Evolutionary conservation across 768 basidiomycete genomes (phyloP), one percentile per base, ranked within the genome.

Genomic region (Tubosaeta brunneosetosa): DNA sequence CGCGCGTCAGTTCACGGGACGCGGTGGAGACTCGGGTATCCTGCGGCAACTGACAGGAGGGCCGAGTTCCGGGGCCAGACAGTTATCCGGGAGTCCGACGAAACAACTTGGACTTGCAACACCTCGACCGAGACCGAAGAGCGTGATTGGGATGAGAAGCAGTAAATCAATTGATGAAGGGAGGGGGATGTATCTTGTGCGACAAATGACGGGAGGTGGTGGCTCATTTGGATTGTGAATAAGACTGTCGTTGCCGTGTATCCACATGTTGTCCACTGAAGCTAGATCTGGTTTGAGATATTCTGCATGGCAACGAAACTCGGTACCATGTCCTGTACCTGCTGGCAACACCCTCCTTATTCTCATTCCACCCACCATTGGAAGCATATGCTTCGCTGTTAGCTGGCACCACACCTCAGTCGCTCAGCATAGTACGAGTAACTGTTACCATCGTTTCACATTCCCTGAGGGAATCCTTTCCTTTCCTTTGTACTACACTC

Each of bases 1-100:
- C 44, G 84, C 85, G 0, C 77, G 84, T 41, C 88, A 89, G 64
- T 85, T 90, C 60, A 89, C 88, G 16, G 85, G 86, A 22, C 52
- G 84, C 19, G 74, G 76, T 4, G 64, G 69, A 29, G 73, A 71
- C 27, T 55, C 61, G 22, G 66, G 64, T 43, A 55, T 77, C 34
- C 56, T 71, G 51, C 72, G 79, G 57, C 86, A 88, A 60, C 66
- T 87, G 57, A 86, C 85, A 0, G 86, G 86, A 13, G 84, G 84
- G 5, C 22, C 22, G 22, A 22, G 22, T 22, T 22, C 22, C 22
- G 79, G 83, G 3, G 84, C 83, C 2, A 76, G 86, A 54, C 87
- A 87, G 62, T 73, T 86, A 32, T 59, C 73, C 16, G 68, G 69
- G 19, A 89, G 86, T 55, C 86, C 90, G 12, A 88, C 86, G 32